These are phyloP conservation scores for Suillus americanus DNA, from an alignment of 768 basidiomycete species.

Conservation along the genomic window DNA sequence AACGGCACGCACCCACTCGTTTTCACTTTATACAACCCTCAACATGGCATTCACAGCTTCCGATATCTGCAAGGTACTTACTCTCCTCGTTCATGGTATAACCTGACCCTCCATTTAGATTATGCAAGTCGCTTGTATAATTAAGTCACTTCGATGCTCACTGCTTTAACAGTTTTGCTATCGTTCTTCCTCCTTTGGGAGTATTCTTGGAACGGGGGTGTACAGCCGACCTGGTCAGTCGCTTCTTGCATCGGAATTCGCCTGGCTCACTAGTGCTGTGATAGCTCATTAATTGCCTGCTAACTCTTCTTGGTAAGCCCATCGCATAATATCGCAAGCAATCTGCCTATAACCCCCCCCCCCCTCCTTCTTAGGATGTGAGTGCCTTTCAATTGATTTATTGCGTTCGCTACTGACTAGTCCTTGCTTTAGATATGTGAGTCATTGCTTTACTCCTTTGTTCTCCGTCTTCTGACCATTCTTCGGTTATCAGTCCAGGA, in stretches of 20 bases:
- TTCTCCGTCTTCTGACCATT: slow-evolving; percentile 9
- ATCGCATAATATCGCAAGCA: neutral
- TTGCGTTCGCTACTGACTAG: neutral
- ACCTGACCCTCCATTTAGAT: slow-evolving; percentile 33
- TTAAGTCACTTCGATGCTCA: slow-evolving; percentile 14
- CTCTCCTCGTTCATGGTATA: slow-evolving; percentile 13
- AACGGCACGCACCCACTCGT: neutral
- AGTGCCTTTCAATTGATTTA: slow-evolving; percentile 24
- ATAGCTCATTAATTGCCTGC: slow-evolving; percentile 69
- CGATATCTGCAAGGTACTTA: slow-evolving; percentile 77
- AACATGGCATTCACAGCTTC: slow-evolving; percentile 70
- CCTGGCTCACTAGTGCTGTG: neutral
- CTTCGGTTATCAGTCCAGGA: slow-evolving; percentile 53
- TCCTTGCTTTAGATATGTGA: neutral
- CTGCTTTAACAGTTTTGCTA: slow-evolving; percentile 47
- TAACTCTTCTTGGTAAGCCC: slow-evolving; percentile 68
- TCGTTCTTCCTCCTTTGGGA: slow-evolving; percentile 79
- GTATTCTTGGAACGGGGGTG: slow-evolving; percentile 91
- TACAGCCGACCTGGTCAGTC: slow-evolving; percentile 66
- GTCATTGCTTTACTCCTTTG: neutral
- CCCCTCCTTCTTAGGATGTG: slow-evolving; percentile 47
- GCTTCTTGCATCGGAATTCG: neutral
- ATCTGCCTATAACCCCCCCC: neutral
- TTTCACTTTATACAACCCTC: slow-evolving; percentile 12
- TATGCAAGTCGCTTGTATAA: slow-evolving; percentile 35